Evolutionary conservation across 495 filamentous ascomycete species (phyloP).

Genomic region (Cetradonia linearis): DNA sequence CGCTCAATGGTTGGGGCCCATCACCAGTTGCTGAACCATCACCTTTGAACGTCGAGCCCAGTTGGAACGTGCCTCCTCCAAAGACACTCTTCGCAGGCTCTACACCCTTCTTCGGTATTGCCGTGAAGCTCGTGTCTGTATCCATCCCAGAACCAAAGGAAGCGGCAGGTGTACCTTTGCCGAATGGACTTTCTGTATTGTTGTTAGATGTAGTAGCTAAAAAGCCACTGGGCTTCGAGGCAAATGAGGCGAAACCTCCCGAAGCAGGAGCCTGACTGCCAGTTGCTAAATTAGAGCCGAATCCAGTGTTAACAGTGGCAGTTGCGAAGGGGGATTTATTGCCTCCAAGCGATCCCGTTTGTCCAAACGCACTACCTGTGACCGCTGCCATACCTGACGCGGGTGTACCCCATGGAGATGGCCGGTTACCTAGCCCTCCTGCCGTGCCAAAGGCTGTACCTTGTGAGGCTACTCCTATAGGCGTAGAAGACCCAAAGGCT

Average conservation of each 20-base stretch:
- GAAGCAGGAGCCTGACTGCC: conserved; percentile 22
- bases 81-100: conserved; percentile 38
- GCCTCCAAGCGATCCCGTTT: conserved; percentile 22
- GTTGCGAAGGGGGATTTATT: conserved; percentile 24
- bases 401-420: conserved; percentile 35
- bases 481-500: conserved; percentile 41
- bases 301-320: conserved; percentile 6
- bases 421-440: conserved; percentile 29
- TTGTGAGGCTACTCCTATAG: conserved; percentile 25
- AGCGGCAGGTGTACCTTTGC: conserved; percentile 24
- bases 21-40: conserved; percentile 58
- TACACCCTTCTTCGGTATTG: conserved; percentile 30
- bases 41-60: conserved; percentile 71
- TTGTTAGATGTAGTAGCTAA: conserved; percentile 32
- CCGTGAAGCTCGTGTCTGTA: conserved; percentile 30
- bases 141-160: conserved; percentile 32
- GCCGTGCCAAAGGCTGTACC: conserved; percentile 46
- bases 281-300: conserved; percentile 9
- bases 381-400: conserved; percentile 22
- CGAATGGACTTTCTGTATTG: conserved; percentile 21
- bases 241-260: conserved; percentile 51
- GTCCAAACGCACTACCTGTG: conserved; percentile 27
- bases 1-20: conserved; percentile 38
- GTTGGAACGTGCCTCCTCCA: conserved; percentile 53
- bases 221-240: conserved; percentile 45